Conservation (phyloP, 305 asterid genomes). For the Coffea humblotiana region DNA sequence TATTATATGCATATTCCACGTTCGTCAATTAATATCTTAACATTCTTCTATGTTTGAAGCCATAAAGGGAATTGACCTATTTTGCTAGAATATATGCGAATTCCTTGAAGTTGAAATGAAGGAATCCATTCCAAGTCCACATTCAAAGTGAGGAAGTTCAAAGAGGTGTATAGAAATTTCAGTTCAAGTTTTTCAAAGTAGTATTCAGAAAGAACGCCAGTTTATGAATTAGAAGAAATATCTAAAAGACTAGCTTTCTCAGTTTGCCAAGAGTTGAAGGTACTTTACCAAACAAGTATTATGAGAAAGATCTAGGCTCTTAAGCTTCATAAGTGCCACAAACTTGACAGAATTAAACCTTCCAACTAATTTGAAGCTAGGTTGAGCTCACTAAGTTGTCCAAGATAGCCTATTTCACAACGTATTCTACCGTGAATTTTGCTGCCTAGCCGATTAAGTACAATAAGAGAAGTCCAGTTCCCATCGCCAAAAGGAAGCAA, state of each 20-base stretch:
- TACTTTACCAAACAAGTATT: background rate
- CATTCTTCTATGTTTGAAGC: too few relatives aligned
- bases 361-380: background rate
- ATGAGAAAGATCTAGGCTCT: constrained; percentile 6
- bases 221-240: constrained; percentile 1
- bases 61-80: too few relatives aligned
- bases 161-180: background rate
- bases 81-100: background rate
- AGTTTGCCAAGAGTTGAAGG: constrained; percentile 9
- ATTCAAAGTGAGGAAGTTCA: background rate
- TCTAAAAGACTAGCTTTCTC: background rate
- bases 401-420: background rate
- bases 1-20: too few relatives aligned
- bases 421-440: background rate
- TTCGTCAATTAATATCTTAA: too few relatives aligned
- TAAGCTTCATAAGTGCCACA: constrained; percentile 20
- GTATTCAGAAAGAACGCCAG: constrained; percentile 16
- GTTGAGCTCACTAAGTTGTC: background rate
- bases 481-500: constrained; percentile 1
- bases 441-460: background rate
- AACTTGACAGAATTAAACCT: constrained; percentile 5
- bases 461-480: background rate
- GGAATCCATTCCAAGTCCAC: constrained; percentile 10
- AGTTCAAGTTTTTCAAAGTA: constrained; percentile 10
- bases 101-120: constrained; percentile 3